Evolutionary conservation across 2,329 filamentous ascomycete genomes (phyloP).

Genomic region (Pyrenophora tritici-repentis): DNA sequence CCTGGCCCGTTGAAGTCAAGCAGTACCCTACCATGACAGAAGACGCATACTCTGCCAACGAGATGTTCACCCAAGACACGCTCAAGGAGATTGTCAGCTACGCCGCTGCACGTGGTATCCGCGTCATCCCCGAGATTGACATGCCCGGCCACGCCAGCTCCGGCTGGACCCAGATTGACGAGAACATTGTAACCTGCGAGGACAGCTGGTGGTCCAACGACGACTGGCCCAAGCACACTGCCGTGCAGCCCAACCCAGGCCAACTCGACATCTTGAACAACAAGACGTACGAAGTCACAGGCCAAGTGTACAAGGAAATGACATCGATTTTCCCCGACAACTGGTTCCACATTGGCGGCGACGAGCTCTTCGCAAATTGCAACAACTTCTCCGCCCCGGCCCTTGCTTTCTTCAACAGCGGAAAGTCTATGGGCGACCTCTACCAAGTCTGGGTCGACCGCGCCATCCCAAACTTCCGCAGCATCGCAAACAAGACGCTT

Average conservation of each 20-base stretch:
- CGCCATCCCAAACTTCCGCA: slow-evolving; percentile 57
- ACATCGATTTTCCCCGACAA: slow-evolving; percentile 57
- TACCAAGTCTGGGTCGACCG: slow-evolving; percentile 61
- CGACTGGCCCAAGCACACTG: slow-evolving; percentile 59
- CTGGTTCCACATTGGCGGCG: slow-evolving; percentile 62
- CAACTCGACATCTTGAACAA: slow-evolving; percentile 62
- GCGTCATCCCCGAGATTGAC: slow-evolving; percentile 65
- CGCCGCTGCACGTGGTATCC: slow-evolving; percentile 60
- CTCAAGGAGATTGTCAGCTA: slow-evolving; percentile 55
- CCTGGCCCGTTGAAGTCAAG: slow-evolving; percentile 59
- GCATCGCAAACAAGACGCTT: slow-evolving; percentile 54
- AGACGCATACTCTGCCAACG: slow-evolving; percentile 59
- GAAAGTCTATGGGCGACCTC: slow-evolving; percentile 58
- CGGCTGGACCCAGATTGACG: slow-evolving; percentile 62
- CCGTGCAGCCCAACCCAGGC: slow-evolving; percentile 61
- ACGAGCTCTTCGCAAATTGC: slow-evolving; percentile 61
- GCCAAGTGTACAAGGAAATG: slow-evolving; percentile 60
- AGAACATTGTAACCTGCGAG: slow-evolving; percentile 60
- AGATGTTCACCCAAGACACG: slow-evolving; percentile 53
- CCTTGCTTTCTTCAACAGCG: slow-evolving; percentile 56
- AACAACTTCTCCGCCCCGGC: slow-evolving; percentile 62
- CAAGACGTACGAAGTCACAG: slow-evolving; percentile 60
- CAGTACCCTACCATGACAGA: slow-evolving; percentile 59
- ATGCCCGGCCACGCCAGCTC: slow-evolving; percentile 64
- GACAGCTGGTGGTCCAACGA: slow-evolving; percentile 68